Conservation (phyloP, 371 early-diverging fungal species). For the Fennellomyces sp. region DNA sequence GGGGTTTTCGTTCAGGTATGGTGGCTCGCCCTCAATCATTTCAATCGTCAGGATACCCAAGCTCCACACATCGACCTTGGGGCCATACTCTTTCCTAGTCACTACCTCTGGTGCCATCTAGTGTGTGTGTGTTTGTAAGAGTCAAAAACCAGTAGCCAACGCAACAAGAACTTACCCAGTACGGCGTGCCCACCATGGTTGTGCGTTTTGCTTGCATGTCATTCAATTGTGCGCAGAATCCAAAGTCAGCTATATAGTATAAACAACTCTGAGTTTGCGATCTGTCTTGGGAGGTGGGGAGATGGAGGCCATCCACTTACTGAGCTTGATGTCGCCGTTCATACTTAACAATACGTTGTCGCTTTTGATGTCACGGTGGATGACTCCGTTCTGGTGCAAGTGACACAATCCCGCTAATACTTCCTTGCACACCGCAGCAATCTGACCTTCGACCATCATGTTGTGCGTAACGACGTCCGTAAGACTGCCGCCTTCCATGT, state of each 20-base stretch:
- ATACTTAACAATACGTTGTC: conserved; percentile 91
- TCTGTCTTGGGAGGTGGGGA: background rate
- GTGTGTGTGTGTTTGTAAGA: no score
- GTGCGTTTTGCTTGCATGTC: conserved; percentile 81
- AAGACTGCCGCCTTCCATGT: conserved; percentile 95
- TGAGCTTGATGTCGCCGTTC: conserved; percentile 92
- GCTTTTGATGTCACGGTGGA: conserved; percentile 98
- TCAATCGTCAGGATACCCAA: conserved; percentile 96
- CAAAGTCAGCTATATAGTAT: conserved; percentile 80
- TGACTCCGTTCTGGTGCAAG: conserved; percentile 92
- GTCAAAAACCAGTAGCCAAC: no score
- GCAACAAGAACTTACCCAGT: conserved; percentile 74
- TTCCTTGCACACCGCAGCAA: conserved; percentile 91
- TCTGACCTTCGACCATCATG: conserved; percentile 95
- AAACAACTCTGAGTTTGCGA: background rate
- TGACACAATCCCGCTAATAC: conserved; percentile 89
- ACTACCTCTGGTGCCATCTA: conserved; percentile 97
- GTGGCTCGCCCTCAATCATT: conserved; percentile 93
- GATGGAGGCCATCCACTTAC: conserved; percentile 45
- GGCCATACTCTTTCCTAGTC: conserved; percentile 90
- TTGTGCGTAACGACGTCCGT: conserved; percentile 92
- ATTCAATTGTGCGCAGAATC: conserved; percentile 92
- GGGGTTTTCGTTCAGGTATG: conserved; percentile 93
- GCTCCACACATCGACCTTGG: conserved; percentile 97
- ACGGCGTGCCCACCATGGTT: conserved; percentile 93